Evolutionary conservation across 805 yeast species (phyloP), one percentile per base, ranked within the genome.

Genomic region (Yarrowia sp.): DNA sequence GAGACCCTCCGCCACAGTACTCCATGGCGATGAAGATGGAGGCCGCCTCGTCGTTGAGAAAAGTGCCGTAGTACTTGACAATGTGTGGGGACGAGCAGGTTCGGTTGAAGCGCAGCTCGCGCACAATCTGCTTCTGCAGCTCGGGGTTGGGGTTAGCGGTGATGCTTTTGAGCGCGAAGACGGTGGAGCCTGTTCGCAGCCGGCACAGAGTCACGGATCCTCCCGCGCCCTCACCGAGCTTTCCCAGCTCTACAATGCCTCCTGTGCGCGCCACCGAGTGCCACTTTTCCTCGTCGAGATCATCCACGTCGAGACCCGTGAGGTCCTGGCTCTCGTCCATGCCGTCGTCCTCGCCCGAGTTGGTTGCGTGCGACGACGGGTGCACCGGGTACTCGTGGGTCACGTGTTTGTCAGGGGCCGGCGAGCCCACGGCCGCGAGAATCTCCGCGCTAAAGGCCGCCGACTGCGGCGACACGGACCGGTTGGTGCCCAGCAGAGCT

Each of bases 1-100:
- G 77, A 3, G 97, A 90, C 46, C 85, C 83, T 1, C 98, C 98
- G 26, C 92, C 97, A 92, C 96, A 95, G 74, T 85, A 95, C 75
- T 95, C 99, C 98, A 95, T 95, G 54, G 97, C 91, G 30, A 95
- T 95, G 69, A 90, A 92, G 43, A 95, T 92, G 71, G 92, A 85
- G 30, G 92, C 89, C 67, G 83, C 85, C 65, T 83, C 82, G 71
- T 87, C 90, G 70, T 89, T 86, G 68, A 90, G 80, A 72, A 90
- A 95, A 68, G 97, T 92, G 8, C 99, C 99, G 74, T 90, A 93
- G 75, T 95, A 95, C 74, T 86, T 83, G 26, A 93, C 98, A 67
- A 95, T 95, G 72, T 85, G 88, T 3, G 91, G 90, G 41, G 93
- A 88, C 70, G 84, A 81, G 73, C 96, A 93, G 41, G 87, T 81